Base-by-base conservation (phyloP, 2,329 filamentous ascomycete species). In the Chalaropsis ovoidea region DNA sequence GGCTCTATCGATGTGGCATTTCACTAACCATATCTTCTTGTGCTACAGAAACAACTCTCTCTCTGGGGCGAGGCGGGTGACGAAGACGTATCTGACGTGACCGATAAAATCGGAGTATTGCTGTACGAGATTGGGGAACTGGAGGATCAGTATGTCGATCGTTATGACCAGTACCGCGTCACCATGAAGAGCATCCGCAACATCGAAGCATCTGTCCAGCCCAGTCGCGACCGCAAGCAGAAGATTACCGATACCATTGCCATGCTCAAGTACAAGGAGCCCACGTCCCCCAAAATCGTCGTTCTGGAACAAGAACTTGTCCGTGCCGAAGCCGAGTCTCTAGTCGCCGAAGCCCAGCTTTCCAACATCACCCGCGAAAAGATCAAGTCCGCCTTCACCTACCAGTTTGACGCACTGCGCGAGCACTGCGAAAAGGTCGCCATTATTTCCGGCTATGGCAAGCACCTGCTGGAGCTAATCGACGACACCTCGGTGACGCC, bases 361-460 rank as follows among this genome's bases (percentile, higher is more conserved):
- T 96, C 93, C 75, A 99, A 99, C 82, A 99, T 99, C 74, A 99
- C 95, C 31, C 93, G 94, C 72, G 93, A 99, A 79, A 99, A 99
- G 83, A 86, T 99, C 75, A 99, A 99, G 85, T 89, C 93, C 63
- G 94, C 94, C 49, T 99, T 96, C 79, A 89, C 87, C 64, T 99
- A 97, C 80, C 94, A 99, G 75, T 99, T 99, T 72, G 93, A 99
- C 74, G 94, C 94, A 54, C 85, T 99, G 70, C 89, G 90, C 68
- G 94, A 99, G 80, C 94, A 97, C 78, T 94, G 89, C 76, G 94
- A 99, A 79, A 99, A 99, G 81, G 84, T 97, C 27, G 94, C 94
- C 73, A 95, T 99, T 74, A 96, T 99, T 73, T 94, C 94, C 49
- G 92, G 93, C 68, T 99, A 90, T 76, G 94, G 94, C 73, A 99